Percentiles rank a stretch among this genome's conserved stretches.
Evolutionary conservation across 2,329 filamentous ascomycete species (phyloP).

Genomic region (Fusarium nygamai): DNA sequence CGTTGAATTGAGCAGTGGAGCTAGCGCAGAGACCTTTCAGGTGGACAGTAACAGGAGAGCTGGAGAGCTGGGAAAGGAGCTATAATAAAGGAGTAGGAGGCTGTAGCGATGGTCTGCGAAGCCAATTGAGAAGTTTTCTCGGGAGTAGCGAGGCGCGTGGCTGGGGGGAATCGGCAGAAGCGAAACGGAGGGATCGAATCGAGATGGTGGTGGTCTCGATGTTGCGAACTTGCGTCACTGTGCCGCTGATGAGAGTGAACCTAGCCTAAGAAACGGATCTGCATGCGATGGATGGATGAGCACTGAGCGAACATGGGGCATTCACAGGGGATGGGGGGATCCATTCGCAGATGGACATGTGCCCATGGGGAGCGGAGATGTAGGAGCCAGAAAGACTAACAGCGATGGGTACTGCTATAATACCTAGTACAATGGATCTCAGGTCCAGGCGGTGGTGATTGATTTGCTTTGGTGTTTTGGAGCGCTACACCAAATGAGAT

Average conservation of each 20-base stretch:
- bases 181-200: conserved; percentile 35
- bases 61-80: conserved; percentile 10
- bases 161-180: conserved; percentile 37
- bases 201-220: conserved; percentile 41
- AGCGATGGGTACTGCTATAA: not conserved
- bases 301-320: conserved; percentile 30
- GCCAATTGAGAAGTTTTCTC: conserved; percentile 42
- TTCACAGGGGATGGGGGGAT: conserved; percentile 24
- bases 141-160: conserved; percentile 35
- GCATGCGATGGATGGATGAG: conserved; percentile 30
- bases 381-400: conserved; percentile 17
- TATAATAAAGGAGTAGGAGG: conserved; percentile 34
- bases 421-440: conserved; percentile 12
- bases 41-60: conserved; percentile 4
- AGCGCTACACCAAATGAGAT: conserved; percentile 4
- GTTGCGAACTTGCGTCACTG: conserved; percentile 45
- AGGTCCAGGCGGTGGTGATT: conserved; percentile 15
- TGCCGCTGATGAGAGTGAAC: conserved; percentile 38
- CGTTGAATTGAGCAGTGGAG: conserved; percentile 15
- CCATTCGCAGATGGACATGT: conserved; percentile 21
- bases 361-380: conserved; percentile 30
- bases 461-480: conserved; percentile 19
- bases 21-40: conserved; percentile 10
- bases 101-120: conserved; percentile 35
- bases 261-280: conserved; percentile 39